Evolutionary conservation across 306 rosid genomes (phyloP), one percentile per base, ranked within the genome.

Genomic region (Neltuma alba): DNA sequence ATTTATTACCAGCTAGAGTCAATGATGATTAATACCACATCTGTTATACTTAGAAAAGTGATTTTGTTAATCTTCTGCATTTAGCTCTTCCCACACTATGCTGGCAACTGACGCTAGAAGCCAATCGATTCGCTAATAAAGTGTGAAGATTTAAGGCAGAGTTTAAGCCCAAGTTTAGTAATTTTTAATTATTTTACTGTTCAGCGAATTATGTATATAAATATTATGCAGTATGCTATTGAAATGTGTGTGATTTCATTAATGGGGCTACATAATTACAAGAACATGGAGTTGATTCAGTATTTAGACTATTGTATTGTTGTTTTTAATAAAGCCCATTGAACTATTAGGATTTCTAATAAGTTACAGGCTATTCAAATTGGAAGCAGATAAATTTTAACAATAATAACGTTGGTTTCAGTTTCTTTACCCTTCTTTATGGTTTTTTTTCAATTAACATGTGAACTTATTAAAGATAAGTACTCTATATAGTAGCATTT

Each of bases 51-150:
- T 64, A 47, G 37, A 30, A 40, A 25, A 20, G 0, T 23, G 34
- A 57, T 28, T 28, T 13, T 7, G 9, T 55, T 14, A 58, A 25
- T 67, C 31, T 45, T 67, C 6, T 38, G 60, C 31, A 65, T 54
- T 33, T 68, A 45, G 33, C 47, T 55, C 58, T 80, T 47, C 78
- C 66, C 20, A 20, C 68, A 21, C 30, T 69, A 21, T 54, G 61
- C 30, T 21, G 28, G 61, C 61, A 54, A 54, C 18, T 37, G 8
- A 37, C 8, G 40, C 40, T 6, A 4, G 8, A 37, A 3, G 6
- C 40, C 40, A 37, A 37, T 1, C 40, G 6, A 37, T 37, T 37
- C 40, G 40, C 40, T 37, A 37, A 37, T 37, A 6, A 37, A 37
- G 6, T 37, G 40, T 6, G 40, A 37, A 37, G 40, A 37, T 37